Base-by-base conservation (phyloP, 441 rosid genomes). In the Erodium chrysanthum region DNA sequence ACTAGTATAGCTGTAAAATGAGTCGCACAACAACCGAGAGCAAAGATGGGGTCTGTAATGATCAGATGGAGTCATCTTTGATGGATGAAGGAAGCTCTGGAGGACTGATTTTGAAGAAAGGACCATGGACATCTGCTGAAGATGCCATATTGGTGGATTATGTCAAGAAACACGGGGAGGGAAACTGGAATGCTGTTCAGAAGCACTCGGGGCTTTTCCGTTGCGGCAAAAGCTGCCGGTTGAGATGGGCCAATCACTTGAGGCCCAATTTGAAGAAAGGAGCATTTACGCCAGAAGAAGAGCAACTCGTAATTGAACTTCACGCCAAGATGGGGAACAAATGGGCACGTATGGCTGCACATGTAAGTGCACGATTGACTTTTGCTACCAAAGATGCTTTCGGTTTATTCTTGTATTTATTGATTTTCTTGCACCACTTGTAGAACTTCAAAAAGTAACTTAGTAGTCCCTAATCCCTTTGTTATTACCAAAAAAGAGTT, bases 331-430 rank as follows among this genome's bases (percentile, higher is more conserved):
- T 94, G 90, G 99, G 99, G 69, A 94, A 94, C 83, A 94, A 94
- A 82, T 94, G 99, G 99, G 97, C 99, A 31, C 94, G 87, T 50
- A 94, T 94, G 92, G 97, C 99, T 75, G 96, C 96, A 64, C 89
- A 90, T 82, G 99, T 94, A 83, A 79, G 42, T 37, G 96, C 76
- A 8, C 76, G 68, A 54, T 63, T 72, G 69, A 58, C 60, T 68
- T 33, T 0, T 46, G 18, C 54, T 46, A 15, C 54, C n/a, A n/a
- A n/a, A n/a, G n/a, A n/a, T n/a, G n/a, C n/a, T n/a, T n/a, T n/a
- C n/a, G n/a, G n/a, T n/a, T 46, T 46, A 46, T 40, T 40, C 46
- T 40, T 40, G 46, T 10, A 46, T 46, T 46, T 46, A 14, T 46
- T 46, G 12, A 46, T 46, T 46, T 46, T 46, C 17, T 46, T 46